A percentile compares a stretch with the other conserved stretches of the same genome.
Evolutionary conservation across 768 basidiomycete genomes (phyloP).

Genomic region (Lactarius trivialis): DNA sequence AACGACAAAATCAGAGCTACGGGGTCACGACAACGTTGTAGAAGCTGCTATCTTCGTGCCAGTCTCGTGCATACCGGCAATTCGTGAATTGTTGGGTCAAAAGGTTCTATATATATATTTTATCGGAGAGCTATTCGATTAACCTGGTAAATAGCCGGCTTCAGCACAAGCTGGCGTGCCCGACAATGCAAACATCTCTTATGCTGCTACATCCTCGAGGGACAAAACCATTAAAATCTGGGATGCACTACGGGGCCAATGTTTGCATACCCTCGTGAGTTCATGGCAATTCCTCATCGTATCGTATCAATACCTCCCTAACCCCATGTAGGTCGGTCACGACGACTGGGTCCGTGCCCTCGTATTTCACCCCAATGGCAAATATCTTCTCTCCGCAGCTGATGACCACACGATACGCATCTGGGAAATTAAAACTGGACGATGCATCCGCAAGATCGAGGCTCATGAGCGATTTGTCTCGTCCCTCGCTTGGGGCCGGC

Average conservation of each 20-base stretch:
- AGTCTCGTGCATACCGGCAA: constrained; percentile 34
- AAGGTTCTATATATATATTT: constrained; percentile 27
- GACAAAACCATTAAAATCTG: constrained; percentile 52
- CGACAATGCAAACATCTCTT: constrained; percentile 34
- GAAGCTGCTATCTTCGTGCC: constrained; percentile 50
- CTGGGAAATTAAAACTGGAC: constrained; percentile 50
- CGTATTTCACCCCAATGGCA: constrained; percentile 52
- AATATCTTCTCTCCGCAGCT: constrained; percentile 48
- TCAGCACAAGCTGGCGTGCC: constrained; percentile 27
- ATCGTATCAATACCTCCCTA: not conserved
- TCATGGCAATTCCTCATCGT: not conserved
- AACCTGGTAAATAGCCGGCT: constrained; percentile 21
- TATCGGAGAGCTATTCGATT: not conserved
- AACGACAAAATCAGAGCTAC: constrained; percentile 44
- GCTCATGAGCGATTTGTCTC: constrained; percentile 23
- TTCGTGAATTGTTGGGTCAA: constrained; percentile 43
- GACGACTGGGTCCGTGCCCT: constrained; percentile 55
- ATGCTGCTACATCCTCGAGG: constrained; percentile 45
- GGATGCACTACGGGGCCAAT: constrained; percentile 45
- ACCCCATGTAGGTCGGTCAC: constrained; percentile 32
- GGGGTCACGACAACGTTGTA: constrained; percentile 51
- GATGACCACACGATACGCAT: constrained; percentile 55
- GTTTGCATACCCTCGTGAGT: constrained; percentile 42
- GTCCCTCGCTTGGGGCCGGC: constrained; percentile 22
- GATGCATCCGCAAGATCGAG: constrained; percentile 33